Evolutionary conservation across 2,329 filamentous ascomycete genomes (phyloP), one percentile per base, ranked within the genome.

Genomic region (Epichloe sp.): DNA sequence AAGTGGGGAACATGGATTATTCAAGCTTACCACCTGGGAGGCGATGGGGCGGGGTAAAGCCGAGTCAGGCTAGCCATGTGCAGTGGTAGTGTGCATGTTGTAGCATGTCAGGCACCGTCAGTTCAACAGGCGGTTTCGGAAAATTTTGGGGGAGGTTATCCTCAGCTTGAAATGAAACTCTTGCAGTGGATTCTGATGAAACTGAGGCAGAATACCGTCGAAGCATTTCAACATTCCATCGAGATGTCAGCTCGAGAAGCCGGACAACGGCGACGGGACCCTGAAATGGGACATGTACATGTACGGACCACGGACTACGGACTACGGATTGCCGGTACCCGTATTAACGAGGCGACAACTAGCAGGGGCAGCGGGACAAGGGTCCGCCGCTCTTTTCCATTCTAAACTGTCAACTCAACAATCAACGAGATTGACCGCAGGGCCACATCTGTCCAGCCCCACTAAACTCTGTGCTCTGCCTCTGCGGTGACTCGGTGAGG

Each of bases 381-480:
- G 46, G n/a, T 48, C 26, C 35, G 43, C 48, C 35, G 31, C 48
- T 40, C 23, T 5, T 31, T 15, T 34, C 23, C 36, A 38, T 14
- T 17, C 31, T 19, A 5, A 19, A 46, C 26, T 31, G 45, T 31
- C 45, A 34, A 52, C 49, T 52, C 50, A 52, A 52, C 50, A 52
- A 46, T 49, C 38, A 31, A 37, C 42, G 6, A 47, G n/a, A 48
- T 38, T 40, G 44, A 46, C 44, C 26, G 26, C 26, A 31, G 26
- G 26, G 26, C 26, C 8, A 3, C 26, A 31, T 11, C 26, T 31
- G 26, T 31, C 26, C 26, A 31, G 8, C 26, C 26, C 26, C 26
- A 31, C 26, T 31, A 31, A 11, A 31, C 1, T 31, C 8, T 1
- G 1, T 11, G 26, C 26, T 31, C 26, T 31, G 26, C 26, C 26